Conservation (phyloP, 2,329 filamentous ascomycete species). For the Lecanicillium sp. region DNA sequence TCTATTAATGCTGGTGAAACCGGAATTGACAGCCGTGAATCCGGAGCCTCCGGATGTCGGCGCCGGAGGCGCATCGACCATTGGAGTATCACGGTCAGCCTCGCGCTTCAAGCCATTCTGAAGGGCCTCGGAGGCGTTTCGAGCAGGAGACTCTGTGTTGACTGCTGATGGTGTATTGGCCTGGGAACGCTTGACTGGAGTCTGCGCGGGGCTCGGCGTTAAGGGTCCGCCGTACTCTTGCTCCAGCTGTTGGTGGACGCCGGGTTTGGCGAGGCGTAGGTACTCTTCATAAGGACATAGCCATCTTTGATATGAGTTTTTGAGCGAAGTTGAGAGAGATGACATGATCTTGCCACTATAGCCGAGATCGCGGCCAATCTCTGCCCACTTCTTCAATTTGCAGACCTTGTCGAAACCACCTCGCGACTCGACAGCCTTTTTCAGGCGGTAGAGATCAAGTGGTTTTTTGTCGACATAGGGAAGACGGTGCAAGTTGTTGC, state of each 20-base stretch:
- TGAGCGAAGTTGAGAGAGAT: slow-evolving; percentile 91
- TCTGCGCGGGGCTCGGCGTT: slow-evolving; percentile 66
- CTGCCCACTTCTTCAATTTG: slow-evolving; percentile 97
- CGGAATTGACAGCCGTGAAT: slow-evolving; percentile 40
- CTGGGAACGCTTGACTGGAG: slow-evolving; percentile 61
- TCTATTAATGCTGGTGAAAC: slow-evolving; percentile 64
- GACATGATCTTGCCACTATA: slow-evolving; percentile 99
- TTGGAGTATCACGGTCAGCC: slow-evolving; percentile 41
- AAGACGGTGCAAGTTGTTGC: slow-evolving; percentile 86
- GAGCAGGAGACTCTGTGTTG: slow-evolving; percentile 61
- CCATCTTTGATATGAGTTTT: slow-evolving; percentile 98
- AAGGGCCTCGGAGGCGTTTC: slow-evolving; percentile 47
- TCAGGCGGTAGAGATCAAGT: slow-evolving; percentile 88
- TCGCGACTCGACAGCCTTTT: slow-evolving; percentile 91
- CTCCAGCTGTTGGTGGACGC: slow-evolving; percentile 93
- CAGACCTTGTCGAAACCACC: slow-evolving; percentile 96
- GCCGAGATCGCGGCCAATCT: slow-evolving; percentile 91
- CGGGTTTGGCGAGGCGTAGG: slow-evolving; percentile 80
- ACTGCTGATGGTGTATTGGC: slow-evolving; percentile 54
- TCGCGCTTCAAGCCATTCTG: slow-evolving; percentile 43
- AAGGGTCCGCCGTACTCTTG: slow-evolving; percentile 88
- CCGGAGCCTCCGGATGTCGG: slow-evolving; percentile 43
- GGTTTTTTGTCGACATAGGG: slow-evolving; percentile 98
- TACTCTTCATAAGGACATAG: slow-evolving; percentile 96
- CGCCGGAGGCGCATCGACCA: slow-evolving; percentile 39